Base-by-base conservation (phyloP, 306 rosid genomes). In the Medicago ruthenica region DNA sequence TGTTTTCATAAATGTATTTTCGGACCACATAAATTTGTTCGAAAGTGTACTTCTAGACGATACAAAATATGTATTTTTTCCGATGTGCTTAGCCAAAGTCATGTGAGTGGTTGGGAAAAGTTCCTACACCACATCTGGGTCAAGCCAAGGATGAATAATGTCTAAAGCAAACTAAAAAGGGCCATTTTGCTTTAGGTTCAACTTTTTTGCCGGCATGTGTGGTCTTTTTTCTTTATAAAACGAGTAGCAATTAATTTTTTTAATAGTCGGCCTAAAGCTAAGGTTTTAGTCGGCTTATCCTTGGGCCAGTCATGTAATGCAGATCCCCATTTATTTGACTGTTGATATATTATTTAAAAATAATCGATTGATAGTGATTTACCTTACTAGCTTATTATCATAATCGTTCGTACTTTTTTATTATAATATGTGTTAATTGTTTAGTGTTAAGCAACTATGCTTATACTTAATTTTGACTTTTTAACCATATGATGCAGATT, bases 401-500 rank as follows among this genome's bases (percentile, higher is more conserved):
- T n/a, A n/a, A n/a, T n/a, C n/a, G n/a, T n/a, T 40, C 12, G 8
- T 9, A 40, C 9, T 15, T 48, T 48, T n/a, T 6, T 51, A 17
- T n/a, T n/a, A 50, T 15, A 15, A 50, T 50, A 50, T 50, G 17
- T 14, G 21, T 50, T 51, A 20, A 57, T 21, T 57, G 44, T 57
- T 58, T 20, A 20, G 47, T 22, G 70, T 68, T 42, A 41, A 58
- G 48, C 8, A 51, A 60, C 13, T 67, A 21, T 55, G 37, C 17
- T 69, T 54, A 2, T 71, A 8, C 41, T 68, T 59, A 20, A 40
- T 41, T 37, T 81, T 41, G 41, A 70, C 48, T 76, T 67, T 13
- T n/a, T 78, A 3, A 31, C 40, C 36, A 20, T 71, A 9, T 75
- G 77, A 51, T 84, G 83, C 95, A 92, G 97, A 92, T 95, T 76